Percentiles rank a stretch among this genome's conserved stretches.
phyloP scores from a whole-genome alignment of 306 rosid species.

The Sechiopsis laciniata region DNA sequence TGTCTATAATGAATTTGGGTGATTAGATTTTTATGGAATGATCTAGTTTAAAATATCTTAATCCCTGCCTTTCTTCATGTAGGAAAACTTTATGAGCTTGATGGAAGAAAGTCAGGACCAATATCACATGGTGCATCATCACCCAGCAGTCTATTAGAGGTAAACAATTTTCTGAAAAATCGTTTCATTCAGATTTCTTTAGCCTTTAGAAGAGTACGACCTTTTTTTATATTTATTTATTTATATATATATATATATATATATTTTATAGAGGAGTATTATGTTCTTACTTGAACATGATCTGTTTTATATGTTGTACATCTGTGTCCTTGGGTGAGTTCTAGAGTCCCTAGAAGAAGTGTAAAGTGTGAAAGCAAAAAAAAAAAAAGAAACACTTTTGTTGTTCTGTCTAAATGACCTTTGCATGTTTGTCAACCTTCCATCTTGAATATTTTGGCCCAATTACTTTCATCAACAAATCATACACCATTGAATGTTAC shows the following conservation, averaged over 20 bases:
- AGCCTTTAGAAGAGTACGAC: neutral
- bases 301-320: no score
- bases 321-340: no score
- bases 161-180: slow-evolving; percentile 21
- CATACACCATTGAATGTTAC: neutral
- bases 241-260: no score
- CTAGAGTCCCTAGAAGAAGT: no score
- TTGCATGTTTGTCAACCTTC: neutral
- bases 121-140: slow-evolving; percentile 75
- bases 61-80: slow-evolving; percentile 14
- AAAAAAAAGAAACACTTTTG: no score
- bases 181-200: neutral
- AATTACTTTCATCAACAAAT: neutral
- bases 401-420: neutral
- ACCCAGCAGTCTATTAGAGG: slow-evolving; percentile 56
- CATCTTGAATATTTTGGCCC: neutral
- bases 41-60: neutral
- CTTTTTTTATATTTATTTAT: no score
- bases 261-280: no score
- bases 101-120: slow-evolving; percentile 71
- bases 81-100: slow-evolving; percentile 88
- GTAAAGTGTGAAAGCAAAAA: neutral
- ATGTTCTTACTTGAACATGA: no score
- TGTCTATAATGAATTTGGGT: neutral
- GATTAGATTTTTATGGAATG: neutral